Conservation (phyloP, 2,329 filamentous ascomycete species). For the Verticillium dahliae region DNA sequence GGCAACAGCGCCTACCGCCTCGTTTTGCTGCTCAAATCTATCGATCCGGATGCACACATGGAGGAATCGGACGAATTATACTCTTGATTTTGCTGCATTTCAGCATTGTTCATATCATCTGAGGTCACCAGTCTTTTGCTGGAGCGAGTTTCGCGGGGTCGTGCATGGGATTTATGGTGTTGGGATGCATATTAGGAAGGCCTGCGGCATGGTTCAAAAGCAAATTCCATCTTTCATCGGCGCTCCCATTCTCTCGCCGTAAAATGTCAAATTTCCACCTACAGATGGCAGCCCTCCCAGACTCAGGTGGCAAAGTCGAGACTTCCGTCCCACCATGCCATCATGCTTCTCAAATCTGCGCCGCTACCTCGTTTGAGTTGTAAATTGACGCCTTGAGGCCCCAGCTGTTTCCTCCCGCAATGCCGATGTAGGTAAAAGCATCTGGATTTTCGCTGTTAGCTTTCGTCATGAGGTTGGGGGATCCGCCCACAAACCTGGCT, state of each 20-base stretch:
- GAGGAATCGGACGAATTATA: conserved; percentile 26
- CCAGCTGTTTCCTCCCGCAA: conserved; percentile 55
- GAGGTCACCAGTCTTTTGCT: background rate
- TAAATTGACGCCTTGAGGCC: conserved; percentile 54
- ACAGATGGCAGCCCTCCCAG: too few relatives aligned
- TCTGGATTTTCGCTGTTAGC: conserved; percentile 32
- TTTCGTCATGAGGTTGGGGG: background rate
- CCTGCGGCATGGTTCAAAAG: background rate
- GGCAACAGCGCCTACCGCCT: conserved; percentile 91
- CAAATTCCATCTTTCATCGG: background rate
- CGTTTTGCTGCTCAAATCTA: conserved; percentile 66
- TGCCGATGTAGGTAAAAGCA: conserved; percentile 61
- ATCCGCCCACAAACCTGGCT: conserved; percentile 49
- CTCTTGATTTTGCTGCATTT: background rate
- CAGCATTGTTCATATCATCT: background rate
- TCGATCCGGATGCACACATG: conserved; percentile 31
- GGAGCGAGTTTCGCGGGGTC: background rate
- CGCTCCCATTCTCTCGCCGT: background rate
- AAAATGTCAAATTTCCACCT: too few relatives aligned
- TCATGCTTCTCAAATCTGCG: background rate
- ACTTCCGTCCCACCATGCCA: background rate
- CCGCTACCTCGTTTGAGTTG: conserved; percentile 32
- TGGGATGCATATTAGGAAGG: background rate
- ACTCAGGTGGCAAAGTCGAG: background rate
- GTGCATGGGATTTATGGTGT: background rate